Evolutionary conservation across 2,329 filamentous ascomycete species (phyloP).

Genomic region (Chaetomium sp.): DNA sequence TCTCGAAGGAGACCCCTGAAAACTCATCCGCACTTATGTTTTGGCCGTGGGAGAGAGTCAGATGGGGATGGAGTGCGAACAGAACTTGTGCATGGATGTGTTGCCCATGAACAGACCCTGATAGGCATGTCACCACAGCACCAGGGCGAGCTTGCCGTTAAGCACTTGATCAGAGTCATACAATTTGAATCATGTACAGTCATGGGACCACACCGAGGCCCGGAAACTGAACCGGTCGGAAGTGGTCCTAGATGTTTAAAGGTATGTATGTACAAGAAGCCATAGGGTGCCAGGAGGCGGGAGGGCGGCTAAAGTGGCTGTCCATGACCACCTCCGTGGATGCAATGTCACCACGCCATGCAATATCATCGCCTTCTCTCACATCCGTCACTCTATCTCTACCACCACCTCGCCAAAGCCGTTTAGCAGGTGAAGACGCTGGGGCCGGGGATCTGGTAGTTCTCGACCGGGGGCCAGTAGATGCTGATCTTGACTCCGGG

Average conservation of each 20-base stretch:
- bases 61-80: background rate
- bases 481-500: conserved; percentile 36
- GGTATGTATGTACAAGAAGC: conserved; percentile 10
- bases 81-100: too few relatives aligned
- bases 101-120: background rate
- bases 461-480: conserved; percentile 35
- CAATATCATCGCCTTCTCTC: background rate
- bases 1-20: too few relatives aligned
- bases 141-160: too few relatives aligned
- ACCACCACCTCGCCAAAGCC: background rate
- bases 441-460: conserved; percentile 34
- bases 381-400: background rate
- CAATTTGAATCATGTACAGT: background rate
- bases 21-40: background rate
- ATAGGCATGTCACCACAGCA: background rate
- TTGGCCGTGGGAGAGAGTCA: background rate
- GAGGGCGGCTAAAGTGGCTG: background rate
- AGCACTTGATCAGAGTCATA: background rate
- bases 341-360: background rate
- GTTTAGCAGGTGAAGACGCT: conserved; percentile 33
- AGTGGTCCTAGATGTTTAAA: background rate
- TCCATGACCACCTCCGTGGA: background rate
- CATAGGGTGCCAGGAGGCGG: background rate
- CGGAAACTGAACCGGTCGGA: background rate
- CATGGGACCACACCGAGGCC: background rate